Percentiles rank a stretch among this genome's conserved stretches.
Conservation (phyloP, 2,329 filamentous ascomycete species). For the Mycosphaerella sp. region DNA sequence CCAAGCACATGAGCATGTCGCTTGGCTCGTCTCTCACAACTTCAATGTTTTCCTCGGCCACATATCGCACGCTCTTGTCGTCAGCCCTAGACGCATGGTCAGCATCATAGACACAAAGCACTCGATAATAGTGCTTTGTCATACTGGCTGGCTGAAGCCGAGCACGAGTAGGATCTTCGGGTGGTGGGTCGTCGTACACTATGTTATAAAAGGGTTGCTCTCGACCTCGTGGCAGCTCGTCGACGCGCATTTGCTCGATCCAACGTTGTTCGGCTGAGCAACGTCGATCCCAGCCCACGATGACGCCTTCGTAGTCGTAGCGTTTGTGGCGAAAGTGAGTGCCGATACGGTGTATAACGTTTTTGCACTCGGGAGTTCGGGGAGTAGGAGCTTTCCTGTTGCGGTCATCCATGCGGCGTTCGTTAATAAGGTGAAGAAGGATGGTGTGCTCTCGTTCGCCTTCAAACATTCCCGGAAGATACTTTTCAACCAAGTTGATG, state of each 20-base stretch:
- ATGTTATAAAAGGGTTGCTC: conserved; percentile 77
- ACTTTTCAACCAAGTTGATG: conserved; percentile 61
- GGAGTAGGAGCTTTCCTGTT: conserved; percentile 43
- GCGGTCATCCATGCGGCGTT: conserved; percentile 52
- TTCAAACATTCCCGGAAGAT: conserved; percentile 58
- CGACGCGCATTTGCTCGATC: conserved; percentile 60
- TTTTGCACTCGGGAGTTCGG: conserved; percentile 2
- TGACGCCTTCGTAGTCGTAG: conserved; percentile 72
- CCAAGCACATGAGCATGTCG: conserved; percentile 59
- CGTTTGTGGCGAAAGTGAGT: conserved; percentile 78
- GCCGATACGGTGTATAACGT: conserved; percentile 63
- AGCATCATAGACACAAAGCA: conserved; percentile 58
- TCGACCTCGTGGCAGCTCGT: conserved; percentile 53
- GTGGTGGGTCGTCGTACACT: conserved; percentile 56
- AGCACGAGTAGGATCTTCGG: conserved; percentile 2
- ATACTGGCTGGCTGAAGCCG: conserved; percentile 2
- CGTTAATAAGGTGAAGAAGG: conserved; percentile 49
- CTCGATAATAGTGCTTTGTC: conserved; percentile 70
- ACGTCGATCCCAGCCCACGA: conserved; percentile 76
- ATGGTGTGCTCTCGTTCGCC: conserved; percentile 49
- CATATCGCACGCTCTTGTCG: conserved; percentile 64
- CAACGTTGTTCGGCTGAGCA: conserved; percentile 55
- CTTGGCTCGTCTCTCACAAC: conserved; percentile 50
- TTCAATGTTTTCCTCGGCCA: conserved; percentile 75
- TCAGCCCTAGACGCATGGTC: conserved; percentile 46